phyloP scores from a whole-genome alignment of 495 filamentous ascomycete genomes.

The Lepidopterella palustris region DNA sequence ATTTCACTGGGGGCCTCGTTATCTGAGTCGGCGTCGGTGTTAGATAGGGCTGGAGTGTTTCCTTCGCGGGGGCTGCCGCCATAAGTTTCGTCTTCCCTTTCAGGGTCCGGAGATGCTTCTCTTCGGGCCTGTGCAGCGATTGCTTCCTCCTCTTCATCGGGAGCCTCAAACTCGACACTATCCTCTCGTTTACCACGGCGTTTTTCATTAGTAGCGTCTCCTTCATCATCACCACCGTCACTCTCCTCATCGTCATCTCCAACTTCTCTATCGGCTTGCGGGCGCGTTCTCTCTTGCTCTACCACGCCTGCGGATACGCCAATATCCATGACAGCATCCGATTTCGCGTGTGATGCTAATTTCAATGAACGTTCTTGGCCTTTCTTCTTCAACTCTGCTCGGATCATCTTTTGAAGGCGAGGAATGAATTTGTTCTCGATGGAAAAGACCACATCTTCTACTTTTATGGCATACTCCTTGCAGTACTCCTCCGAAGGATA shows the following conservation, averaged over 20 bases:
- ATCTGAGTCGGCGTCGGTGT: slow-evolving; percentile 12
- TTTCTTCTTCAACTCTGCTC: slow-evolving; percentile 74
- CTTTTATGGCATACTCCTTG: slow-evolving; percentile 73
- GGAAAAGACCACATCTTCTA: slow-evolving; percentile 65
- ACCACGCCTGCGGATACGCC: slow-evolving; percentile 68
- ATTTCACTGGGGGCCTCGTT: slow-evolving; percentile 38
- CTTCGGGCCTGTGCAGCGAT: slow-evolving; percentile 26
- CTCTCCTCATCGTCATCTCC: slow-evolving; percentile 54
- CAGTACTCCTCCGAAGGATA: slow-evolving; percentile 79
- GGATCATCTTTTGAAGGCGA: slow-evolving; percentile 57
- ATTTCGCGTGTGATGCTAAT: slow-evolving; percentile 38
- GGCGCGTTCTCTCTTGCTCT: slow-evolving; percentile 49
- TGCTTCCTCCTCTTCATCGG: slow-evolving; percentile 82
- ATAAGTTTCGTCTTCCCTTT: slow-evolving; percentile 25
- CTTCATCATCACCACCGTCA: slow-evolving; percentile 72
- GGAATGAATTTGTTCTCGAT: slow-evolving; percentile 77
- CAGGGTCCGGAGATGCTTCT: slow-evolving; percentile 11
- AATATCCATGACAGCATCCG: slow-evolving; percentile 69
- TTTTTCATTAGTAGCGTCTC: slow-evolving; percentile 78
- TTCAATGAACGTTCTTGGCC: slow-evolving; percentile 54
- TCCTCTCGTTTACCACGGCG: slow-evolving; percentile 66
- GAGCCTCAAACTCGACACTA: slow-evolving; percentile 79
- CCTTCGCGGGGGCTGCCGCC: slow-evolving; percentile 24
- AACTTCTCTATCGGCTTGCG: slow-evolving; percentile 40
- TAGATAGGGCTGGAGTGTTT: slow-evolving; percentile 3